Base-by-base conservation (phyloP, 495 filamentous ascomycete genomes). In the Staphylotrichum longicolle region DNA sequence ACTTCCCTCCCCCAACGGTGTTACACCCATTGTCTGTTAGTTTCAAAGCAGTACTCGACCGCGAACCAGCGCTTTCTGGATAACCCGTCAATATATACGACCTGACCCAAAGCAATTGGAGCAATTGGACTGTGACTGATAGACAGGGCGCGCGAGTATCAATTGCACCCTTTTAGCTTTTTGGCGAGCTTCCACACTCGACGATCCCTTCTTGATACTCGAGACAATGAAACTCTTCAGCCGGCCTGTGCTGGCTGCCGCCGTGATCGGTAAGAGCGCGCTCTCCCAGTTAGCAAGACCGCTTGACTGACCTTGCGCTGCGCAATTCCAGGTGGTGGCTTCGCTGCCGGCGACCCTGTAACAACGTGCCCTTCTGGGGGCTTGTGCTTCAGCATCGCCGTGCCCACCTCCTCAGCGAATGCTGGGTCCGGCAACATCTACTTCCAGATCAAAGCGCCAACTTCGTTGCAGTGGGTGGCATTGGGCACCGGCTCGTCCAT, bases 371-470 rank as follows among this genome's bases (percentile, higher is more conserved):
- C 72, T 20, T 60, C 30, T 5, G 47, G 55, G 8, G 62, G 69
- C 20, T 61, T 82, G 11, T 82, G 80, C 70, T 82, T 69, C 66
- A 68, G 71, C 20, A 71, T 83, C 34, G 80, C 71, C 54, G 69
- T 83, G 7, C 80, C 82, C 3, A 57, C 63, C 8, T 64, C 72
- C 0, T 77, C 78, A 0, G 75, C 76, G 11, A 70, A 68, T 35
- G 62, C 66, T 4, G 66, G 72, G 3, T 66, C 66, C 2, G 80
- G 82, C 51, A 80, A 84, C 62, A 80, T 91, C 50, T 88, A 84
- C 69, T 78, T 91, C 59, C 88, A 89, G 63, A 80, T 91, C 49
- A 75, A 72, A 37, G 85, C 87, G 3, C 86, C 88, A 0, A 73
- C 77, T 2, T 73, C 74, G 0, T 78, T 83, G 63, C 71, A 80